Evolutionary conservation across 768 basidiomycete genomes (phyloP).

Genomic region (Coprinopsis strossmayeri): DNA sequence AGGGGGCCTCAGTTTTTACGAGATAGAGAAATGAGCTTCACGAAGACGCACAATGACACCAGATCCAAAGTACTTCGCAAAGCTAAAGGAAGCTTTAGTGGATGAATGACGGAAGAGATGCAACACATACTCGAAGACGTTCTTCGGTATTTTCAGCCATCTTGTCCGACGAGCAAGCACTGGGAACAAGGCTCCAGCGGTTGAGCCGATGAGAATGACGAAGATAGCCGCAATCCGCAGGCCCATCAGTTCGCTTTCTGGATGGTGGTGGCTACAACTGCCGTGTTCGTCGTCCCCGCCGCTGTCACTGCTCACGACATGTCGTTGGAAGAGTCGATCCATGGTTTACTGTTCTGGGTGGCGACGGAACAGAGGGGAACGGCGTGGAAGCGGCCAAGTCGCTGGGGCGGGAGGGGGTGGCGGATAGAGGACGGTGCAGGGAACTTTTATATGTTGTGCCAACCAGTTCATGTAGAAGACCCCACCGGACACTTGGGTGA

Average conservation of each 20-base stretch:
- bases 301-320: background rate
- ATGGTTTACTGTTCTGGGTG: too few relatives aligned
- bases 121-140: slow-evolving; percentile 59
- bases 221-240: slow-evolving; percentile 72
- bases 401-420: background rate
- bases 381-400: slow-evolving; percentile 10
- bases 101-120: background rate
- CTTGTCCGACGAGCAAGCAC: slow-evolving; percentile 49
- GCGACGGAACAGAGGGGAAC: too few relatives aligned
- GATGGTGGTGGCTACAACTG: slow-evolving; percentile 1
- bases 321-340: background rate
- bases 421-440: slow-evolving; percentile 1
- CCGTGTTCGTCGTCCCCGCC: background rate
- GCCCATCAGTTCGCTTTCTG: slow-evolving; percentile 18
- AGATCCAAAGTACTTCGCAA: slow-evolving; percentile 87
- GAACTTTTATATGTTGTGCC: slow-evolving; percentile 2
- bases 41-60: slow-evolving; percentile 66
- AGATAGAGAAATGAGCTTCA: too few relatives aligned
- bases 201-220: slow-evolving; percentile 59
- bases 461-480: slow-evolving; percentile 12
- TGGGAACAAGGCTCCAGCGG: slow-evolving; percentile 63
- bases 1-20: too few relatives aligned
- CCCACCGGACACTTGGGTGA: slow-evolving; percentile 16
- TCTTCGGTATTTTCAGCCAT: slow-evolving; percentile 50
- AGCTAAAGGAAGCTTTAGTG: slow-evolving; percentile 33